These are phyloP conservation scores for Boletus subcaerulescens DNA, from an alignment of 768 basidiomycete genomes.

Conservation along the genomic window DNA sequence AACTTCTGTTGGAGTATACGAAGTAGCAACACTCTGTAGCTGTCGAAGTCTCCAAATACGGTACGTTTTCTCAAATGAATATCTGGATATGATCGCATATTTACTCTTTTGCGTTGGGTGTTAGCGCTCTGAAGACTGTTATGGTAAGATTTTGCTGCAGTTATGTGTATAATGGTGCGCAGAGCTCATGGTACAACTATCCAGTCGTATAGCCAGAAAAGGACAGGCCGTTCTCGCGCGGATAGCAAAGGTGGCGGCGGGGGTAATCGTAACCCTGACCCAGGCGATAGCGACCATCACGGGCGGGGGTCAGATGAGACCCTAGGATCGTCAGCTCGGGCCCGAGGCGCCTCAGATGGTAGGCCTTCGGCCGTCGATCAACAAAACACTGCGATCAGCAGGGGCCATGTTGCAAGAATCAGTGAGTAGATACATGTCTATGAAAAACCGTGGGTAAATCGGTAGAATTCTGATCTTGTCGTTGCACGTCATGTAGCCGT, in stretches of 20 bases:
- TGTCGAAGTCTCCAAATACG: slow-evolving; percentile 88
- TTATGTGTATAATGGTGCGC: neutral
- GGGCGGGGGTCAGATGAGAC: slow-evolving; percentile 35
- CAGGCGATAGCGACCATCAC: slow-evolving; percentile 36
- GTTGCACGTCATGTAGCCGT: slow-evolving; percentile 19
- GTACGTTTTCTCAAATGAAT: slow-evolving; percentile 39
- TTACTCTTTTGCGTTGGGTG: slow-evolving; percentile 6
- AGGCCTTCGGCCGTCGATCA: slow-evolving; percentile 34
- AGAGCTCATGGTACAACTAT: slow-evolving; percentile 15
- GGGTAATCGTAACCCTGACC: slow-evolving; percentile 35
- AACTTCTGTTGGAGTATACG: slow-evolving; percentile 89
- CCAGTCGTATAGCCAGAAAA: slow-evolving; percentile 78
- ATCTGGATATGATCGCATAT: slow-evolving; percentile 11
- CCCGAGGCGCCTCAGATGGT: slow-evolving; percentile 76
- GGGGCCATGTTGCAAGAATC: slow-evolving; percentile 18
- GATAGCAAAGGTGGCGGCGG: slow-evolving; percentile 48
- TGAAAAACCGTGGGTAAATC: slow-evolving; percentile 20
- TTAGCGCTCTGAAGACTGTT: slow-evolving; percentile 75
- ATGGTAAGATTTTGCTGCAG: slow-evolving; percentile 51
- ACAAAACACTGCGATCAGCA: slow-evolving; percentile 21
- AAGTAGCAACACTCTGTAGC: slow-evolving; percentile 89
- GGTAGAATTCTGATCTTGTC: slow-evolving; percentile 24
- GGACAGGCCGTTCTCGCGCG: slow-evolving; percentile 50
- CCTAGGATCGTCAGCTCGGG: slow-evolving; percentile 32
- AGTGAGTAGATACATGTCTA: slow-evolving; percentile 29